Evolutionary conservation across 2,329 filamentous ascomycete species (phyloP).

Genomic region (Camillea tinctor): DNA sequence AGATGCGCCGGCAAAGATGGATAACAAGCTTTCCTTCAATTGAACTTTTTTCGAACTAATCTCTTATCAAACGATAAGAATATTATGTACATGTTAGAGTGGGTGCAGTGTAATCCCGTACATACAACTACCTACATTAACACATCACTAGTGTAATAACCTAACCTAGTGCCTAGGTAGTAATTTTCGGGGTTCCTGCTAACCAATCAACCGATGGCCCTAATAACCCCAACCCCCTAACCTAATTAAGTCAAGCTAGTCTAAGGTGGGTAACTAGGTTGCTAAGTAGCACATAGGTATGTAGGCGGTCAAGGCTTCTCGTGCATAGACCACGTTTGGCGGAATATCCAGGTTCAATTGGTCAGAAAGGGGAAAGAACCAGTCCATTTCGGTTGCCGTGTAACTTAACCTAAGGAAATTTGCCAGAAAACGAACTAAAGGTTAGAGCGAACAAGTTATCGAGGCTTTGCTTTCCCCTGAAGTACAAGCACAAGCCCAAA

Average conservation of each 20-base stretch:
- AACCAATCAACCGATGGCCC: neutral
- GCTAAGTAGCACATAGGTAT: neutral
- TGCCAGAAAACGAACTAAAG: slow-evolving; percentile 27
- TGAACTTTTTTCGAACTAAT: slow-evolving; percentile 26
- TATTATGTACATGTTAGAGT: neutral
- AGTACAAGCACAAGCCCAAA: slow-evolving; percentile 33
- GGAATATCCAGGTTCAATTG: slow-evolving; percentile 13
- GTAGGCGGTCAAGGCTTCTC: neutral
- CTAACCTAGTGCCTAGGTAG: neutral
- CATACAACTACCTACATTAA: no score
- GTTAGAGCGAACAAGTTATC: neutral
- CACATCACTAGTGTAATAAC: no score
- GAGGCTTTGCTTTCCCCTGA: slow-evolving; percentile 33
- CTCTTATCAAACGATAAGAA: slow-evolving; percentile 32
- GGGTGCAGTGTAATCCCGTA: no score
- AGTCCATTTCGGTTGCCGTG: slow-evolving; percentile 25
- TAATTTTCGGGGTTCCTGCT: neutral
- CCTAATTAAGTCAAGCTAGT: neutral
- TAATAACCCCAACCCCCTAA: neutral
- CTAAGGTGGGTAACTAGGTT: neutral
- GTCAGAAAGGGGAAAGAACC: slow-evolving; percentile 5
- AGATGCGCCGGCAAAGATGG: neutral
- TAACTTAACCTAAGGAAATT: slow-evolving; percentile 34
- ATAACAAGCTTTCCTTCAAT: neutral
- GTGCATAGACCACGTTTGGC: slow-evolving; percentile 7